phyloP scores from a whole-genome alignment of 331 rosid species.

The Rosa hybrid region DNA sequence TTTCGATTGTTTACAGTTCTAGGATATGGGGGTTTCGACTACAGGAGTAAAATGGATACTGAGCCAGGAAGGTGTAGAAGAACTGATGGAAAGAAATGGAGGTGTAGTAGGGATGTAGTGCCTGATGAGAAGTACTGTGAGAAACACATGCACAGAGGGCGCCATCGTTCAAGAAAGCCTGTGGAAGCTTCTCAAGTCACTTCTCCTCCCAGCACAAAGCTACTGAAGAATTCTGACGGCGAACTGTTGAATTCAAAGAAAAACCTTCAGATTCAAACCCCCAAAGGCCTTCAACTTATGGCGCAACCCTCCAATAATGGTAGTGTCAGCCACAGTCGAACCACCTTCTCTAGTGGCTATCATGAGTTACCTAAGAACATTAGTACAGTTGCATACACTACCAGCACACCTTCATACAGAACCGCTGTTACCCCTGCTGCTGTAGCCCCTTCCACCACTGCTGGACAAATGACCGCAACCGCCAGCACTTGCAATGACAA shows the following conservation, averaged over 20 bases:
- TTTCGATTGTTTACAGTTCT: conserved; percentile 39
- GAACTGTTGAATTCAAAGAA: conserved; percentile 25
- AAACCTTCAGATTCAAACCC: conserved; percentile 22
- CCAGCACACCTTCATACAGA: conserved; percentile 9
- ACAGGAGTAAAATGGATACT: conserved; percentile 42
- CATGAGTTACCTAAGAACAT: conserved; percentile 26
- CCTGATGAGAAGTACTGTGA: conserved; percentile 74
- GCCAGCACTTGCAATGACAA: conserved; percentile 10
- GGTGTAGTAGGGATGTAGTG: conserved; percentile 54
- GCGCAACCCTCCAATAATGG: conserved; percentile 19
- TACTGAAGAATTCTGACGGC: conserved; percentile 16
- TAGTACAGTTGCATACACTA: conserved; percentile 17
- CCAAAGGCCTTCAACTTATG: conserved; percentile 34
- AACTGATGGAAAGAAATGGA: conserved; percentile 97
- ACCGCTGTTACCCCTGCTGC: conserved; percentile 13
- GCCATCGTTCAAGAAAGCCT: conserved; percentile 98
- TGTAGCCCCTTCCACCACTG: background rate
- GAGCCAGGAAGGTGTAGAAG: conserved; percentile 83
- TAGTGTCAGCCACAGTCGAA: conserved; percentile 21
- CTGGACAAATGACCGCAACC: conserved; percentile 11
- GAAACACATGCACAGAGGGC: conserved; percentile 85
- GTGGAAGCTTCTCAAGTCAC: conserved; percentile 68
- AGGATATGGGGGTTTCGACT: conserved; percentile 43
- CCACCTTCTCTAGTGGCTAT: conserved; percentile 18
- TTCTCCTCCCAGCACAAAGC: conserved; percentile 34